Conservation (phyloP, 2,329 filamentous ascomycete species). For the Alternaria angustiovoidea region DNA sequence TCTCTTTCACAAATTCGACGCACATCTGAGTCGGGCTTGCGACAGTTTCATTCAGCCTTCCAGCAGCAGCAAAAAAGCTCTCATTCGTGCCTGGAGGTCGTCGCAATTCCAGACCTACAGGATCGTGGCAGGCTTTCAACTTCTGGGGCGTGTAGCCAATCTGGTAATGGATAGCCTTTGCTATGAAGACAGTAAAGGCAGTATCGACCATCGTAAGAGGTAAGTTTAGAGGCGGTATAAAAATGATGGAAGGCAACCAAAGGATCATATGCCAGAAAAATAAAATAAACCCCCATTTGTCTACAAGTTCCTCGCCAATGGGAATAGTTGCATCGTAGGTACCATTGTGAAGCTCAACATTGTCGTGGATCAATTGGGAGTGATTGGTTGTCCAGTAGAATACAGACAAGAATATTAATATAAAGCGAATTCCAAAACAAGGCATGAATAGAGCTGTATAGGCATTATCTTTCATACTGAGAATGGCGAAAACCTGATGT, state of each 20-base stretch:
- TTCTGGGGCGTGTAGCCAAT: slow-evolving; percentile 15
- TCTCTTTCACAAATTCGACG: slow-evolving; percentile 30
- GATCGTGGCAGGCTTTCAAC: slow-evolving; percentile 3
- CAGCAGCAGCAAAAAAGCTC: slow-evolving; percentile 39
- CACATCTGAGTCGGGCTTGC: slow-evolving; percentile 31
- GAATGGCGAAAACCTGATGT: background rate
- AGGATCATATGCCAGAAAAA: slow-evolving; percentile 15
- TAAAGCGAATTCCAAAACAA: slow-evolving; percentile 10
- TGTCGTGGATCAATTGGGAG: slow-evolving; percentile 9
- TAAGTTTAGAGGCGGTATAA: slow-evolving; percentile 17
- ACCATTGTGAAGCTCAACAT: slow-evolving; percentile 22
- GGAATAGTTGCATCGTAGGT: slow-evolving; percentile 17
- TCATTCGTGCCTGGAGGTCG: slow-evolving; percentile 30
- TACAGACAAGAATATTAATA: slow-evolving; percentile 3
- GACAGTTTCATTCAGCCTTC: slow-evolving; percentile 31
- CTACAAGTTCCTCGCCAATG: slow-evolving; percentile 17
- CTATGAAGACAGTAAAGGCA: slow-evolving; percentile 11
- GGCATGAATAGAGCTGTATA: background rate
- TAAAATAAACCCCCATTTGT: slow-evolving; percentile 10
- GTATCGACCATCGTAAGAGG: slow-evolving; percentile 18
- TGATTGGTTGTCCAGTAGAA: slow-evolving; percentile 14
- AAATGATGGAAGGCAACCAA: slow-evolving; percentile 5
- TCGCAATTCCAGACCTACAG: background rate
- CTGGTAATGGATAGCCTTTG: slow-evolving; percentile 16
- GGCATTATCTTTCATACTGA: background rate